phyloP scores from a whole-genome alignment of 2,329 filamentous ascomycete species.

The Ceratocystis variospora region DNA sequence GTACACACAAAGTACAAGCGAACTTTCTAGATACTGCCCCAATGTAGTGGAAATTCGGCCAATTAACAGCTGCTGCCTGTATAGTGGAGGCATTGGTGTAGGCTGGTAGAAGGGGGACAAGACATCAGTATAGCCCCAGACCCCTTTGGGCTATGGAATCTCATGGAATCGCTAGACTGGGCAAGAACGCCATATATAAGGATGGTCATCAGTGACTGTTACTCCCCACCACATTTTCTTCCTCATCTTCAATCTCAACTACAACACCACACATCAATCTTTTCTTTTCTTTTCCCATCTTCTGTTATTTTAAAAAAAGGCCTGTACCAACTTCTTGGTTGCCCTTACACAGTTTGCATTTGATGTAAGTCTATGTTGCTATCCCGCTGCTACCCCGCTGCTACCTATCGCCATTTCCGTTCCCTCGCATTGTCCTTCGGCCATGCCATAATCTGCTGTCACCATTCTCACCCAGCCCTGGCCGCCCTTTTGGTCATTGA shows the following conservation, averaged over 20 bases:
- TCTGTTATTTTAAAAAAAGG: conserved; percentile 17
- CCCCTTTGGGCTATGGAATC: conserved; percentile 20
- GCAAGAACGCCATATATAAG: conserved; percentile 16
- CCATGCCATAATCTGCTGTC: background rate
- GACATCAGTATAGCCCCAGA: conserved; percentile 6
- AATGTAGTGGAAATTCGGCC: conserved; percentile 5
- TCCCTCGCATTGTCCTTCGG: background rate
- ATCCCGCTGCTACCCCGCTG: too few relatives aligned
- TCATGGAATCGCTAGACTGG: conserved; percentile 20
- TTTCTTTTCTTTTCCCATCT: conserved; percentile 16
- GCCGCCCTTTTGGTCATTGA: too few relatives aligned
- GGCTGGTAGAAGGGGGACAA: conserved; percentile 16
- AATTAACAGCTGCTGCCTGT: conserved; percentile 12
- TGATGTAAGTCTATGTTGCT: conserved; percentile 19
- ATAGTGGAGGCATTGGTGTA: conserved; percentile 15
- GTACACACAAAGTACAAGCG: conserved; percentile 13
- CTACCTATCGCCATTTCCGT: background rate
- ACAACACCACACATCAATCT: background rate
- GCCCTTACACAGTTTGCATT: conserved; percentile 17
- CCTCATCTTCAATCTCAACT: conserved; percentile 10
- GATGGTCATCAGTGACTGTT: conserved; percentile 1
- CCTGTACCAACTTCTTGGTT: conserved; percentile 17
- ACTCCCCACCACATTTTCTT: conserved; percentile 14
- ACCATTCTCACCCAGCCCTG: background rate
- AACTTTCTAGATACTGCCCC: conserved; percentile 16